Percentiles rank a stretch among this genome's conserved stretches.
Conservation (phyloP, 2,329 filamentous ascomycete genomes). For the Cordyceps sp. region DNA sequence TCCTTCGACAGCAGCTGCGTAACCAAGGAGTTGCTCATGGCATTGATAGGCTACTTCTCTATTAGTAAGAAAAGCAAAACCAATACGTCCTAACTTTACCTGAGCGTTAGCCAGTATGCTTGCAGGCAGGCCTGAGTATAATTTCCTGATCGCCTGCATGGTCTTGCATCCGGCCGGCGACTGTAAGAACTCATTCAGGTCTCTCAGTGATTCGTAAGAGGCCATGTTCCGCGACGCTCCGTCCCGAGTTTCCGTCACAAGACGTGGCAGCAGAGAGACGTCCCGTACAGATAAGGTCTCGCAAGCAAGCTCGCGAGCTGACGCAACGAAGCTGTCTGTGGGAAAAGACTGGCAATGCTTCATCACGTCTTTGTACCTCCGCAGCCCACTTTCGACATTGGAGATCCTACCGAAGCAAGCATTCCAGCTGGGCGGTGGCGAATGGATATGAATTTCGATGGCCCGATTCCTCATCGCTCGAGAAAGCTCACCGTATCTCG, state of each 20-base stretch:
- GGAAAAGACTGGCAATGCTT: constrained; percentile 12
- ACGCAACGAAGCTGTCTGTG: constrained; percentile 7
- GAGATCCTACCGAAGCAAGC: constrained; percentile 22
- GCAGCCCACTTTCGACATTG: constrained; percentile 30
- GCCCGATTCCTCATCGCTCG: constrained; percentile 93
- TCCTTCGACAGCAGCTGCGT: constrained; percentile 24
- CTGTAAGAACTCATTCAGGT: constrained; percentile 14
- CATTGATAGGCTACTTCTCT: constrained; percentile 32
- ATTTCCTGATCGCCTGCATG: constrained; percentile 15
- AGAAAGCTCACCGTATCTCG: constrained; percentile 81
- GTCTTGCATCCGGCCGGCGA: constrained; percentile 13
- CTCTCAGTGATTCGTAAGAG: constrained; percentile 6
- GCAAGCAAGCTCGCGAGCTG: constrained; percentile 18
- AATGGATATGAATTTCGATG: constrained; percentile 67
- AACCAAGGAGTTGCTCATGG: constrained; percentile 40
- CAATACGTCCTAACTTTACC: too few relatives aligned
- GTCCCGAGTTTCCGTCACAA: constrained; percentile 9
- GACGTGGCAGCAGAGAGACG: constrained; percentile 19
- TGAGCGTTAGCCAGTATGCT: constrained; percentile 12
- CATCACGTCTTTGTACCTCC: constrained; percentile 25
- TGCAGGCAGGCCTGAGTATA: constrained; percentile 17
- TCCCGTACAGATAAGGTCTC: constrained; percentile 32
- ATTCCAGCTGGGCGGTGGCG: constrained; percentile 15
- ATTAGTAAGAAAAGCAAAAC: constrained; percentile 10
- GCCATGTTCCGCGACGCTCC: constrained; percentile 1